Evolutionary conservation across 768 basidiomycete species (phyloP).

Genomic region (Lentinus tigrinus): DNA sequence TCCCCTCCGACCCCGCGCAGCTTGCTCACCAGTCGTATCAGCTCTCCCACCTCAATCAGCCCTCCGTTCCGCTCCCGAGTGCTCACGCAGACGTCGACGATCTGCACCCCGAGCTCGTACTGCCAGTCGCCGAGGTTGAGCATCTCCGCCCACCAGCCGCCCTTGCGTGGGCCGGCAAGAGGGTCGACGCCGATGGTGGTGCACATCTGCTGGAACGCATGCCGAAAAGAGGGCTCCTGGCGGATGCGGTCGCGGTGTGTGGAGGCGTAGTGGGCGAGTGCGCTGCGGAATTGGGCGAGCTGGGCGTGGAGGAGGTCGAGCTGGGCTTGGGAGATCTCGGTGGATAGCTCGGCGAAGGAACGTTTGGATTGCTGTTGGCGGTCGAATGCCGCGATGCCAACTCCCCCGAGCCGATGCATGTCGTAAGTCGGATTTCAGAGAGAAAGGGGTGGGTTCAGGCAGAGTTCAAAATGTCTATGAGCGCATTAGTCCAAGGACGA

Average conservation of each 20-base stretch:
- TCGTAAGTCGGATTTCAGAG: not conserved
- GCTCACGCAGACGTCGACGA: slow-evolving; percentile 88
- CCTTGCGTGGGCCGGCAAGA: slow-evolving; percentile 78
- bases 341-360: slow-evolving; percentile 81
- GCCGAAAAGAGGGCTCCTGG: slow-evolving; percentile 81
- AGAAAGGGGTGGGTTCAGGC: too few species aligned
- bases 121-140: slow-evolving; percentile 92
- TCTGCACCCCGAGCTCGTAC: slow-evolving; percentile 92
- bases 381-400: slow-evolving; percentile 86
- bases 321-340: slow-evolving; percentile 72
- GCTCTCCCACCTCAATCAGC: slow-evolving; percentile 83
- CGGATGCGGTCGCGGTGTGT: slow-evolving; percentile 84
- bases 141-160: slow-evolving; percentile 91
- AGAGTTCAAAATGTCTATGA: too few species aligned
- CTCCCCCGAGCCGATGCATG: slow-evolving; percentile 78
- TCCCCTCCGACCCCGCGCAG: slow-evolving; percentile 68
- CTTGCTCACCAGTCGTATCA: slow-evolving; percentile 74
- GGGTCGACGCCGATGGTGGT: slow-evolving; percentile 93
- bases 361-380: slow-evolving; percentile 79
- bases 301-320: slow-evolving; percentile 78
- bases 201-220: slow-evolving; percentile 96
- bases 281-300: slow-evolving; percentile 78
- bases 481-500: not conserved
- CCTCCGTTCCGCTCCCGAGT: slow-evolving; percentile 91
- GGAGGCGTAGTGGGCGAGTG: slow-evolving; percentile 76